These are phyloP conservation scores for Bretschneidera sinensis DNA, from an alignment of 345 rosid species.

Conservation along the genomic window DNA sequence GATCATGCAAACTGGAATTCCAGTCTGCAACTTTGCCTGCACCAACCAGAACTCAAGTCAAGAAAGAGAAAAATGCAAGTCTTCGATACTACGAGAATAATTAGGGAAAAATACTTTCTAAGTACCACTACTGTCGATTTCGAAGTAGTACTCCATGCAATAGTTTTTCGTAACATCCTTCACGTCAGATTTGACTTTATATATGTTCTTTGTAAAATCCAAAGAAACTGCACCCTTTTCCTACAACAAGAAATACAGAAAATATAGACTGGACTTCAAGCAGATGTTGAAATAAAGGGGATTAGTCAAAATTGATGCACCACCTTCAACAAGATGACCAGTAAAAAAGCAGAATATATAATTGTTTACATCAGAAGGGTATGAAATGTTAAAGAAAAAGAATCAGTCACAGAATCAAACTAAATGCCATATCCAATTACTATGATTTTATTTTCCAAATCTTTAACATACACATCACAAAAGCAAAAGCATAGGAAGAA, in stretches of 20 bases:
- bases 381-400: too few relatives aligned
- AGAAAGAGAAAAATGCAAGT: slow-evolving; percentile 21
- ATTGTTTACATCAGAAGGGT: background rate
- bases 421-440: background rate
- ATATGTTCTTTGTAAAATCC: slow-evolving; percentile 48
- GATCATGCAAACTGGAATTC: slow-evolving; percentile 65
- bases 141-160: slow-evolving; percentile 82
- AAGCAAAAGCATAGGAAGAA: background rate
- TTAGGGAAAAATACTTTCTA: slow-evolving; percentile 20
- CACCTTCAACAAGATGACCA: too few relatives aligned
- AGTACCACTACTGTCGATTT: slow-evolving; percentile 39
- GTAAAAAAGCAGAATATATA: background rate
- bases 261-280: slow-evolving; percentile 13
- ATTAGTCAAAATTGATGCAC: too few relatives aligned
- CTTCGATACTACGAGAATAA: slow-evolving; percentile 9
- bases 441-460: background rate
- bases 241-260: slow-evolving; percentile 35
- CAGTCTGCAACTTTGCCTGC: slow-evolving; percentile 60
- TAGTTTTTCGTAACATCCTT: slow-evolving; percentile 68
- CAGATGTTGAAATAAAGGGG: slow-evolving; percentile 15
- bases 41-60: slow-evolving; percentile 30
- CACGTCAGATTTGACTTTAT: slow-evolving; percentile 64
- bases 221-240: slow-evolving; percentile 73
- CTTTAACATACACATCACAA: background rate
- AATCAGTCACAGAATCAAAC: background rate